Percentiles rank a stretch among this genome's conserved stretches.
phyloP scores from a whole-genome alignment of 148 eudicot genomes.

The Polygonum aviculare region DNA sequence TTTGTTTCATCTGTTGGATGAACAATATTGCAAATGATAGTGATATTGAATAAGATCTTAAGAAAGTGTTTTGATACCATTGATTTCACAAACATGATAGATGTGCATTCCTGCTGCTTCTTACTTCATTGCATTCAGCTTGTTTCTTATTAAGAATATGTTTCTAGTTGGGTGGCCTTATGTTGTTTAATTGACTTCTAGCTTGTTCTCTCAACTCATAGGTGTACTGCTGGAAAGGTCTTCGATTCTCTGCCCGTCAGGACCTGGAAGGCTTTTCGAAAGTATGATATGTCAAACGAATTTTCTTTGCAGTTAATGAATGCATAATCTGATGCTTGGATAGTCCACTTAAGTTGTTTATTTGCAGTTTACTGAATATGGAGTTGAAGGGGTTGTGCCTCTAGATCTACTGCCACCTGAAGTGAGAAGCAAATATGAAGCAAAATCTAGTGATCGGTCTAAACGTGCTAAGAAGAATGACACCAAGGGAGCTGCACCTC shows the following conservation, averaged over 20 bases:
- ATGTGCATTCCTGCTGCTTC: not conserved
- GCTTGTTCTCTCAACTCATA: constrained; percentile 18
- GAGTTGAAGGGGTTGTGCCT: constrained; percentile 95
- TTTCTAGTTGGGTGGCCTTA: not conserved
- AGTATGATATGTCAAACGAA: constrained; percentile 28
- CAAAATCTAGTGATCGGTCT: constrained; percentile 69
- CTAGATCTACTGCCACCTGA: constrained; percentile 71
- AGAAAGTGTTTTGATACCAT: not conserved
- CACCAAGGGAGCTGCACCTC: constrained; percentile 41
- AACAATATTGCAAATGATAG: not conserved
- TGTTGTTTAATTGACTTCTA: not conserved
- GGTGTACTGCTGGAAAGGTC: constrained; percentile 99
- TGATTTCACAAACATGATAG: too few species aligned
- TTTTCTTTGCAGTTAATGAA: not conserved
- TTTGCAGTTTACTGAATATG: constrained; percentile 84
- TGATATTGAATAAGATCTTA: not conserved
- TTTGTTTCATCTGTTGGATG: not conserved
- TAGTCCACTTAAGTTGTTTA: not conserved
- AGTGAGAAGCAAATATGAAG: constrained; percentile 65
- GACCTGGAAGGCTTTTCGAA: constrained; percentile 95
- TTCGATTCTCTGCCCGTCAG: constrained; percentile 87
- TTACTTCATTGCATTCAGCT: not conserved
- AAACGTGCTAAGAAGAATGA: constrained; percentile 95
- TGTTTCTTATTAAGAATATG: not conserved
- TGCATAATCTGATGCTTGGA: not conserved